phyloP scores from a whole-genome alignment of 805 yeast genomes.

The Maudiozyma bulderi region DNA sequence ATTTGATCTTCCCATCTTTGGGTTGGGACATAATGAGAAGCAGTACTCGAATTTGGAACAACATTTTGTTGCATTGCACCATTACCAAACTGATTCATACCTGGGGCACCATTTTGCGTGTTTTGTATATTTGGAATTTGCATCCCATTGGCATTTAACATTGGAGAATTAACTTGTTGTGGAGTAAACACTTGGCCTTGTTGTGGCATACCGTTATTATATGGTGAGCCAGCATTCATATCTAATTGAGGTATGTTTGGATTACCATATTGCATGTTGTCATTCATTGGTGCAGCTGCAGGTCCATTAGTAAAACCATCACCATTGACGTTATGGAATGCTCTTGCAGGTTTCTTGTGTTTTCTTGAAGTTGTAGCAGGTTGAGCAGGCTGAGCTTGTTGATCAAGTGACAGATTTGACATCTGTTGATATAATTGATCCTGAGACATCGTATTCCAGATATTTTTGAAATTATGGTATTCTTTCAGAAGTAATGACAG shows the following conservation, averaged over 20 bases:
- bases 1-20: slow-evolving; percentile 30
- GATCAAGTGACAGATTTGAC: slow-evolving; percentile 2
- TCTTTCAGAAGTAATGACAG: too few relatives aligned
- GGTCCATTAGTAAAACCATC: not conserved
- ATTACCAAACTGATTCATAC: not conserved
- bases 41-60: slow-evolving; percentile 2
- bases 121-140: not conserved
- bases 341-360: slow-evolving; percentile 25
- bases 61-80: too few relatives aligned
- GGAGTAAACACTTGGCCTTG: slow-evolving; percentile 3
- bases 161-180: slow-evolving; percentile 1
- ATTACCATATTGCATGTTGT: not conserved
- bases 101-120: not conserved
- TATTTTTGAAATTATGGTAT: not conserved
- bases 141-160: not conserved
- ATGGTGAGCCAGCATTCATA: not conserved
- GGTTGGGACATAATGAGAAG: slow-evolving; percentile 24
- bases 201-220: not conserved
- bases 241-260: not conserved
- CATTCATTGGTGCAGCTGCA: not conserved
- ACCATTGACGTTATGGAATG: slow-evolving; percentile 17
- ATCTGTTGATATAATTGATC: not conserved
- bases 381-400: slow-evolving; percentile 3
- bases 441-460: not conserved
- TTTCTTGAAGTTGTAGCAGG: slow-evolving; percentile 9